Percentiles rank a stretch among this genome's conserved stretches.
These are phyloP conservation scores for Coprinopsis strossmayeri DNA, from an alignment of 768 basidiomycete genomes.

Conservation along the genomic window DNA sequence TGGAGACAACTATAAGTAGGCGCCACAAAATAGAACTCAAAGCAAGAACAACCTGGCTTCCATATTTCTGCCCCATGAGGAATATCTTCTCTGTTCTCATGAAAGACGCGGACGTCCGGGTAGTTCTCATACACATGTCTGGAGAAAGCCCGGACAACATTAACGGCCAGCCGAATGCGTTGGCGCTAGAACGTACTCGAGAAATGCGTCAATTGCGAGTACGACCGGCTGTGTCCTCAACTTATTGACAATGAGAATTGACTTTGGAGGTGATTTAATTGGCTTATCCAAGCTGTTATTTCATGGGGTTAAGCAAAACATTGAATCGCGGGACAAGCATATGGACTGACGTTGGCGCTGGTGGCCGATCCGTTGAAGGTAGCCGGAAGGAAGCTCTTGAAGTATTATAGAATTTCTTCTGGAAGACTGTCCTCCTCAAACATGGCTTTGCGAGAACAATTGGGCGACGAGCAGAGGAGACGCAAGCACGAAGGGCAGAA, in stretches of 20 bases:
- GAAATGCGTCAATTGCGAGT: conserved; percentile 67
- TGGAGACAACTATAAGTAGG: conserved; percentile 14
- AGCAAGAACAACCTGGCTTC: conserved; percentile 41
- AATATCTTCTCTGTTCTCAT: conserved; percentile 61
- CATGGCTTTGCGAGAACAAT: not conserved
- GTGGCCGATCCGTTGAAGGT: not conserved
- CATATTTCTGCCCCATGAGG: conserved; percentile 60
- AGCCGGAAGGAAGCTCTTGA: not conserved
- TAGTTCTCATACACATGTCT: conserved; percentile 56
- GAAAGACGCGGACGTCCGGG: conserved; percentile 56
- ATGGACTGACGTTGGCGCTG: conserved; percentile 4
- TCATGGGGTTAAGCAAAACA: not conserved
- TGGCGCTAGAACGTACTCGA: conserved; percentile 42
- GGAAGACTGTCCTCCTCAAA: not conserved
- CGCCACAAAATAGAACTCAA: not conserved
- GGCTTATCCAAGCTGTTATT: conserved; percentile 1
- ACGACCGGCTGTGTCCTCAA: conserved; percentile 72
- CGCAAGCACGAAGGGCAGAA: not conserved
- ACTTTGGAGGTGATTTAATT: conserved; percentile 36
- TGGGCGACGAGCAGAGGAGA: not conserved
- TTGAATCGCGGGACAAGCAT: not conserved
- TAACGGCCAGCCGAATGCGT: too few relatives aligned
- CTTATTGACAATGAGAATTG: conserved; percentile 77
- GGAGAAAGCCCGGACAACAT: conserved; percentile 4
- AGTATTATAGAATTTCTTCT: not conserved